Base-by-base conservation (phyloP, 352 stramenopile genomes). In the Pythium biforme region DNA sequence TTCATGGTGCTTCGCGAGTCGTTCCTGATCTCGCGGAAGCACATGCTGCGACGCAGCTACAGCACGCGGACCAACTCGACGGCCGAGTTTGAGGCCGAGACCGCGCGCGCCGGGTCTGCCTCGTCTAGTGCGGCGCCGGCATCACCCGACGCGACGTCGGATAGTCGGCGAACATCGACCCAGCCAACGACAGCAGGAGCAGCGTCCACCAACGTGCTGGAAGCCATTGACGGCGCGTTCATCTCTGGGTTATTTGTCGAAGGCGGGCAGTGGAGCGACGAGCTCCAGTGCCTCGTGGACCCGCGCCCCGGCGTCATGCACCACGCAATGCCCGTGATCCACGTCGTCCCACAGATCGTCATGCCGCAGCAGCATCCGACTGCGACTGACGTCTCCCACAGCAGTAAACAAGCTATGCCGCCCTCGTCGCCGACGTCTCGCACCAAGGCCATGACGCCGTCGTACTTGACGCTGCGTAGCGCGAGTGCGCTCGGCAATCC, bases 251-350 rank as follows among this genome's bases (percentile, higher is more conserved):
- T 95, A 55, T 70, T 85, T 34, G 50, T 95, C 9, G 84, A 95
- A 70, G 81, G 83, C 20, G 86, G 77, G 1, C 79, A 77, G 31
- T 94, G 86, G 86, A 76, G 73, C 54, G 72, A 73, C 20, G 70
- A 86, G 26, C 50, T 71, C 4, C 66, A 75, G 17, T 75, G 73
- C 62, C 62, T 94, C n/a, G 79, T 75, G 8, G 73, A 81, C 14
- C 70, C 85, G 3, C 61, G 61, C 12, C 83, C 83, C 11, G 82
- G 82, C 5, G 62, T 86, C 12, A 85, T 92, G 69, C 72, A 83
- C 20, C 74, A 90, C 39, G 62, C 71, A 23, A 90, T 98, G 73
- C 91, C 94, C 20, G 62, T 89, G 14, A 91, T 98, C 25, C 86
- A 94, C 55, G 91, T 98, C 25, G 54, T 92, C 20, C 86, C 92